Evolutionary conservation across 345 rosid species (phyloP).

Genomic region (Ceriops tagal): DNA sequence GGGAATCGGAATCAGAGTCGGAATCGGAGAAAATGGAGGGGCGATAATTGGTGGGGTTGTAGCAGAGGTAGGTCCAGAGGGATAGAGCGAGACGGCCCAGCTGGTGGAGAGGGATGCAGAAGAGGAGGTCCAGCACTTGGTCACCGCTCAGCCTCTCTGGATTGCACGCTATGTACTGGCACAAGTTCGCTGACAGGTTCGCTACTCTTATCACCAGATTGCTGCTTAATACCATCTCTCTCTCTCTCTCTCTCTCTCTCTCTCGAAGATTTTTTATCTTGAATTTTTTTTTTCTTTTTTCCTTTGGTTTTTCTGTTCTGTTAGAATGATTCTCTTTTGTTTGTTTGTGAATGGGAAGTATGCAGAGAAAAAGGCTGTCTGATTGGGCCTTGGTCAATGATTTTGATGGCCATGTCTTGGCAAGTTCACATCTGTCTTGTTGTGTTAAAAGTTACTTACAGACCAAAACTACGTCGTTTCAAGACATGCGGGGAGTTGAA

Average conservation of each 20-base stretch:
- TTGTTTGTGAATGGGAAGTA: neutral
- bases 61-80: conserved; percentile 60
- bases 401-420: too few relatives aligned
- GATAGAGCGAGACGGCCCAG: conserved; percentile 59
- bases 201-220: conserved; percentile 55
- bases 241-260: conserved; percentile 21
- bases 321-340: neutral
- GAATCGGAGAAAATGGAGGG: conserved; percentile 6
- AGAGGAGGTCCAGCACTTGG: conserved; percentile 59
- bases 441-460: too few relatives aligned
- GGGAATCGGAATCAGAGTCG: conserved; percentile 12
- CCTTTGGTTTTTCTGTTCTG: too few relatives aligned
- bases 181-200: conserved; percentile 56
- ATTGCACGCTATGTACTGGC: conserved; percentile 88
- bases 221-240: conserved; percentile 71
- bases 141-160: conserved; percentile 68
- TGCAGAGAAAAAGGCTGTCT: too few relatives aligned
- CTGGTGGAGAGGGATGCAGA: conserved; percentile 57
- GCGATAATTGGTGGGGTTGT: conserved; percentile 27
- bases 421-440: too few relatives aligned
- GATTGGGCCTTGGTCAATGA: too few relatives aligned
- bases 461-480: too few relatives aligned
- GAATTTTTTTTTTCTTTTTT: neutral
- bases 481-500: too few relatives aligned
- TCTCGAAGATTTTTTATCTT: too few relatives aligned